A percentile compares a stretch with the other conserved stretches of the same genome.
Evolutionary conservation across 805 yeast species (phyloP).

Genomic region (Starmerella apis): DNA sequence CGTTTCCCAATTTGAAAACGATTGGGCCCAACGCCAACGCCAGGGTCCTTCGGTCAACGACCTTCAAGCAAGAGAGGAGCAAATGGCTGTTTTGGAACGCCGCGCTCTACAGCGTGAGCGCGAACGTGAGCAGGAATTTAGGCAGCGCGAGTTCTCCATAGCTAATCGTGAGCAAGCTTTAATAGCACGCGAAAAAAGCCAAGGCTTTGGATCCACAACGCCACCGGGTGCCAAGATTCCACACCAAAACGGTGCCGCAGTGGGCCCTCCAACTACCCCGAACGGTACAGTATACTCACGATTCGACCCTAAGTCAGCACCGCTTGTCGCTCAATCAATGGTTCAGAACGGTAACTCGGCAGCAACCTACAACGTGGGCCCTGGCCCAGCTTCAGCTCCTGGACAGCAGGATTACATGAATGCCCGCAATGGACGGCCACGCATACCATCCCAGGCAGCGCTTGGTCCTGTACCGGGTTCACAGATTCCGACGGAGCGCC

Average conservation of each 20-base stretch:
- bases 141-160: constrained; percentile 23
- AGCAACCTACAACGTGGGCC: background rate
- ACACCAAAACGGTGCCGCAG: background rate
- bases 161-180: constrained; percentile 20
- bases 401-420: constrained; percentile 4
- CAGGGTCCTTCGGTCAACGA: constrained; percentile 13
- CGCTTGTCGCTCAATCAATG: background rate
- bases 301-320: constrained; percentile 20
- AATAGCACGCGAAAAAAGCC: constrained; percentile 11
- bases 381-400: background rate
- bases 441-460: background rate
- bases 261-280: constrained; percentile 13
- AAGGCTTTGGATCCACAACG: background rate
- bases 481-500: constrained; percentile 3
- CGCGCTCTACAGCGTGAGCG: constrained; percentile 16
- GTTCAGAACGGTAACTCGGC: background rate
- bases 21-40: constrained; percentile 21
- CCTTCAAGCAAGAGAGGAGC: constrained; percentile 11
- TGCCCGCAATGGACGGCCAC: constrained; percentile 6
- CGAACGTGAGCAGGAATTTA: constrained; percentile 17
- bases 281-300: constrained; percentile 22
- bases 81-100: constrained; percentile 15
- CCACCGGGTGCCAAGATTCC: background rate
- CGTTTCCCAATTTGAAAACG: constrained; percentile 12
- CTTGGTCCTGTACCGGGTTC: background rate